Percentiles rank a stretch among this genome's conserved stretches.
Conservation (phyloP, 2,329 filamentous ascomycete species). For the Penicillium palitans region DNA sequence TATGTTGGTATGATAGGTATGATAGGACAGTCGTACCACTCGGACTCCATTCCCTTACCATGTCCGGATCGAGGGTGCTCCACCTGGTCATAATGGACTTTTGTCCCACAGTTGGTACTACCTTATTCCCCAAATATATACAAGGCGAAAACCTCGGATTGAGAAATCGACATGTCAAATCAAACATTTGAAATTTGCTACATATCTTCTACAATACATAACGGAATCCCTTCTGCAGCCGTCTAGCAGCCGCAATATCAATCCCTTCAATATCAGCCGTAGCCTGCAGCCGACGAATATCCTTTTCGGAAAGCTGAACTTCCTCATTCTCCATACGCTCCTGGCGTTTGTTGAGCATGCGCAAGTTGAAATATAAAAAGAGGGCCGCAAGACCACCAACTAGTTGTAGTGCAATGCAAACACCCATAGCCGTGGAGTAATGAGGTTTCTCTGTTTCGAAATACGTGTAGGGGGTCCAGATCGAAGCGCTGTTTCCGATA, state of each 20-base stretch:
- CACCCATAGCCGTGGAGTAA: constrained; percentile 45
- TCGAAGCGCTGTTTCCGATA: constrained; percentile 54
- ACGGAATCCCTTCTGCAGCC: constrained; percentile 57
- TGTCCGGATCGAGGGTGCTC: not conserved
- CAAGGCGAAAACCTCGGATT: not conserved
- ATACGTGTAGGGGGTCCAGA: constrained; percentile 56
- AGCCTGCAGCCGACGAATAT: constrained; percentile 49
- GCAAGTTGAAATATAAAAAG: constrained; percentile 42
- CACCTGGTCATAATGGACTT: too few species aligned
- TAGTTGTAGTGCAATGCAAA: constrained; percentile 44
- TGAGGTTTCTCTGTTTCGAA: constrained; percentile 39
- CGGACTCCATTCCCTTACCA: not conserved
- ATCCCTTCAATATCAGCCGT: constrained; percentile 56
- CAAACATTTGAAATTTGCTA: not conserved
- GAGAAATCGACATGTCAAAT: not conserved
- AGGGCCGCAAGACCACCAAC: constrained; percentile 39
- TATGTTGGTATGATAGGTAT: not conserved
- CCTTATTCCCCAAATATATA: too few species aligned
- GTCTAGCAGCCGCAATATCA: constrained; percentile 50
- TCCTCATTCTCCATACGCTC: constrained; percentile 53
- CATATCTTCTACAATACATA: constrained; percentile 45
- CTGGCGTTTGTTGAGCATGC: constrained; percentile 52
- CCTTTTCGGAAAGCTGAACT: constrained; percentile 47
- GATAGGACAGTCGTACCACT: not conserved
- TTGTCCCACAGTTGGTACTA: too few species aligned